These are phyloP conservation scores for Torulaspora franciscae DNA, from an alignment of 805 yeast species.

Conservation along the genomic window DNA sequence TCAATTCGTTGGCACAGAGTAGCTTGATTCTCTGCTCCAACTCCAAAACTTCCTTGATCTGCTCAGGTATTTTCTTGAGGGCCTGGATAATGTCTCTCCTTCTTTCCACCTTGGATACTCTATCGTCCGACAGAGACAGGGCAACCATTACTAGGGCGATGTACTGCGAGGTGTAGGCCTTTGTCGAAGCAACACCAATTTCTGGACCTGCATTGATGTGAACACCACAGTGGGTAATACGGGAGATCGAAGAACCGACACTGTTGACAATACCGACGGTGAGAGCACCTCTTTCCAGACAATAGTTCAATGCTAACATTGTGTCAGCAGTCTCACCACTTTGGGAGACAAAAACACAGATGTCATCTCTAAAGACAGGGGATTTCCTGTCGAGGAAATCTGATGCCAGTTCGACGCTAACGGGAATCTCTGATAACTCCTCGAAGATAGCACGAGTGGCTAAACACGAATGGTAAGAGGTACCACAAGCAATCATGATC, in stretches of 20 bases:
- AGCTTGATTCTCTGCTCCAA: conserved; percentile 70
- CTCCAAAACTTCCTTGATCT: conserved; percentile 69
- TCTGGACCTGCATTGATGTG: conserved; percentile 99
- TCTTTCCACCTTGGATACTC: conserved; percentile 69
- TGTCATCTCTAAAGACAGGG: conserved; percentile 98
- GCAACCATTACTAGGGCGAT: conserved; percentile 97
- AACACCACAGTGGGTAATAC: conserved; percentile 98
- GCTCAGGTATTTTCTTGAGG: conserved; percentile 74
- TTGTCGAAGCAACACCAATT: conserved; percentile 98
- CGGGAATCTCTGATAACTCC: conserved; percentile 93
- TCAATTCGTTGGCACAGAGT: conserved; percentile 67
- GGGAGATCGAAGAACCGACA: conserved; percentile 94
- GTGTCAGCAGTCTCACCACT: conserved; percentile 99
- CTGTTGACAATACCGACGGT: conserved; percentile 96
- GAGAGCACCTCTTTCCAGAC: conserved; percentile 94
- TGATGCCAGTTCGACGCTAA: conserved; percentile 85
- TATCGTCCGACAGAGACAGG: conserved; percentile 86
- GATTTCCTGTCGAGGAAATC: conserved; percentile 91
- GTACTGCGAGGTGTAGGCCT: conserved; percentile 97
- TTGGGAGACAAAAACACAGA: conserved; percentile 95
- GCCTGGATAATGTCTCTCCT: conserved; percentile 85
- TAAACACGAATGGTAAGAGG: conserved; percentile 96
- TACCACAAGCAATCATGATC: conserved; percentile 99
- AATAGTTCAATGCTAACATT: conserved; percentile 89
- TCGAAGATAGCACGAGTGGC: conserved; percentile 96